Evolutionary conservation across 495 filamentous ascomycete genomes (phyloP), one percentile per base, ranked within the genome.

Genomic region (Apiosordaria backusii): DNA sequence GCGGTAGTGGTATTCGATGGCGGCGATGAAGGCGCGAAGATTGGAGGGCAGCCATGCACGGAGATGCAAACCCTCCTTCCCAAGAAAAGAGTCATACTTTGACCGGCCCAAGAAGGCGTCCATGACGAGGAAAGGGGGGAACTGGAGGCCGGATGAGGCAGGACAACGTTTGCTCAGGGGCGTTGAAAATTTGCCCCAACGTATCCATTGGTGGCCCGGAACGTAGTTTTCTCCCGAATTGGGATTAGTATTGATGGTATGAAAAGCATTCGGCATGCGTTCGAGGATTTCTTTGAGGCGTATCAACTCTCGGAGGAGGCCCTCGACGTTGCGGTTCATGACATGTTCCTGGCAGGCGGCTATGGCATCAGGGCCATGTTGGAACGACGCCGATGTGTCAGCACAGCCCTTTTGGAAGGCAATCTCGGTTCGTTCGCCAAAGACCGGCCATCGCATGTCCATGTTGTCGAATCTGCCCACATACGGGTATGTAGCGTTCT

Each of bases 391-490:
- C 57, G 78, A 78, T 23, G 78, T 80, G 4, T 79, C 77, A 4
- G 78, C 78, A 29, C 76, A 79, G 16, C 77, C 78, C 59, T 78
- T 80, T 2, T 76, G 74, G 64, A 85, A 85, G 25, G 80, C 81
- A 5, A 80, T 75, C 65, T 84, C 81, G 1, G 80, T 78, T 22
- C 79, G 73, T 72, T 84, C 80, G 54, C 81, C 77, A 61, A 84
- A 84, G 40, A 83, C 72, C 7, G 81, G 78, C 82, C 82, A 84
- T n/a, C 81, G 75, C 54, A 82, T 75, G 35, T 83, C 82, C 76
- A 80, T 84, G 62, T 84, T 83, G 57, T 83, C 80, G 52, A 79
- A 79, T 13, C 80, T 68, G 4, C 76, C 80, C 13, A 81, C 65
- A 54, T 84, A 84, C 24, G 82, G 82, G 65, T 79, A 79, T 3